Evolutionary conservation across 75 land plant species (phyloP), one percentile per base, ranked within the genome.

Genomic region (Gnetum montanum): DNA sequence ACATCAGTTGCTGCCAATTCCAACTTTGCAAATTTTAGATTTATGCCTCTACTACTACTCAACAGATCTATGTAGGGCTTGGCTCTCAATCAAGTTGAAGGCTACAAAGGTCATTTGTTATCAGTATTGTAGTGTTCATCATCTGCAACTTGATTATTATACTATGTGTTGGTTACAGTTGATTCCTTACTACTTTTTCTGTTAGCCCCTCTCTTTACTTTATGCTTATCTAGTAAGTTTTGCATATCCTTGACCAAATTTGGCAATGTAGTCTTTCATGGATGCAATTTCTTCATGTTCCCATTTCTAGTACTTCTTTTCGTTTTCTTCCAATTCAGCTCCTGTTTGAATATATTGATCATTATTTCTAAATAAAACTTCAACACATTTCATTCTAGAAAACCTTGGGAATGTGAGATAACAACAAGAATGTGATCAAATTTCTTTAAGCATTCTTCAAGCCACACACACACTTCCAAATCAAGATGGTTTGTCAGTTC

Each of bases 401-500:
- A 92, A 64, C 88, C 97, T 63, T 92, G 97, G 20, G 97, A 92
- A 55, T 92, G 97, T 29, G 97, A 92, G 16, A 92, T 60, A 45
- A 92, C 97, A 61, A 92, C 95, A 29, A 92, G 73, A 47, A 92
- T 92, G 1, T 95, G 74, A 4, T 88, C 82, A 60, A 92, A 84
- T 10, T 82, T 84, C 79, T 92, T 92, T 49, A 92, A 55, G 3
- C 55, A 81, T 49, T 92, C 97, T 52, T 92, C 97, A 46, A 92
- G 52, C 95, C 97, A 92, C 28, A 92, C 97, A 71, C 97, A 92
- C 10, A 95, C 97, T 69, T 92, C 97, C 54, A 92, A 64, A 65
- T 92, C 97, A 22, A 92, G 68, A 78, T 92, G 95, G 68, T 92
- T 92, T 12, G 97, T 92, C 29, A 95, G 95, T 43, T 92, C 97